Evolutionary conservation across 129 eudicot species (phyloP).

Genomic region (Scalesia atractyloides): DNA sequence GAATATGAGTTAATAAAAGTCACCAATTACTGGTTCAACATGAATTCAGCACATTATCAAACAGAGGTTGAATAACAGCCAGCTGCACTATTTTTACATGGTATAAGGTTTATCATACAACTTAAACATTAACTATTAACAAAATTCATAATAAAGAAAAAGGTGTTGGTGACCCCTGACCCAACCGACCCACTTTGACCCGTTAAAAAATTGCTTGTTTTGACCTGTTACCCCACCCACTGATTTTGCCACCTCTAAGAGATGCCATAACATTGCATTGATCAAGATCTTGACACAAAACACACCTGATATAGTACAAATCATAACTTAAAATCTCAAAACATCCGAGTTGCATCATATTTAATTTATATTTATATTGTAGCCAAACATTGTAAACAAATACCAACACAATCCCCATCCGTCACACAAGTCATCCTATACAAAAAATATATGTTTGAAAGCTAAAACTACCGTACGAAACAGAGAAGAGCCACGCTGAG

Average conservation of each 20-base stretch:
- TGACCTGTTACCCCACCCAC: neutral
- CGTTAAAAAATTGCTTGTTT: neutral
- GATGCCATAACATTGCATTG: neutral
- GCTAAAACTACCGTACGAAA: neutral
- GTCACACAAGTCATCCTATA: neutral
- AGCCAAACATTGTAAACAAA: neutral
- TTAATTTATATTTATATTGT: neutral
- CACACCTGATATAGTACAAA: neutral
- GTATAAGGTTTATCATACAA: neutral
- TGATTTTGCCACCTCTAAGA: neutral
- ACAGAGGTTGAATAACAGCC: neutral
- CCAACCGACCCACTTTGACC: neutral
- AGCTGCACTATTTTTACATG: neutral
- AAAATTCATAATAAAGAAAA: neutral
- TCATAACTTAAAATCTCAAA: neutral
- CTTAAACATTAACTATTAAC: neutral
- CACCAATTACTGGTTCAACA: neutral
- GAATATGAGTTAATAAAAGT: neutral
- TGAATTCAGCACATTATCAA: slow-evolving; percentile 6
- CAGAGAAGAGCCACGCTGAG: neutral
- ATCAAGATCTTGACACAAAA: slow-evolving; percentile 7
- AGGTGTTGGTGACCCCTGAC: neutral
- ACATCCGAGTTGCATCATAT: neutral
- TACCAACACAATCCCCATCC: neutral
- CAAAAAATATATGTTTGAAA: neutral